Evolutionary conservation across 2,329 filamentous ascomycete genomes (phyloP).

Genomic region (Hypoxylon sp.): DNA sequence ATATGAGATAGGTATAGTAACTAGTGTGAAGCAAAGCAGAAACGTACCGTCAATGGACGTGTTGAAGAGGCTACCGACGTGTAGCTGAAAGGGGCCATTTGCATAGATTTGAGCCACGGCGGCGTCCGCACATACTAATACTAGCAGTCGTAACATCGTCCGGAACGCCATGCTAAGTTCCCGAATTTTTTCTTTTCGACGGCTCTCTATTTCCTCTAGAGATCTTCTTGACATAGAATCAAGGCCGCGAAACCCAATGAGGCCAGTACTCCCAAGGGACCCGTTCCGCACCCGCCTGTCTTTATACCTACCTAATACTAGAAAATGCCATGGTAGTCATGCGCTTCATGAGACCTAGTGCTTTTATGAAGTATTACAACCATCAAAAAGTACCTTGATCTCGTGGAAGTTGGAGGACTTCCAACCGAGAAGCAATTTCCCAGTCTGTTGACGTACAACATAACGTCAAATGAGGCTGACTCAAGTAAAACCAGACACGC

Average conservation of each 20-base stretch:
- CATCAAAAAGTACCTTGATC: neutral
- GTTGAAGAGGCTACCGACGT: constrained; percentile 14
- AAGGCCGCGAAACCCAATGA: neutral
- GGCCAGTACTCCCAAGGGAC: neutral
- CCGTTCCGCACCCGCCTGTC: neutral
- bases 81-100: constrained; percentile 32
- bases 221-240: neutral
- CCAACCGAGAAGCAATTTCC: constrained; percentile 22
- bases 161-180: constrained; percentile 9
- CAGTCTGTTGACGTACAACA: neutral
- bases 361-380: neutral
- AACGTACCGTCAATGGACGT: constrained; percentile 20
- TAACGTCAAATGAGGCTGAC: constrained; percentile 12
- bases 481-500: constrained; percentile 9
- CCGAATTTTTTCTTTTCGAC: neutral
- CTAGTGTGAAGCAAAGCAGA: neutral
- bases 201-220: neutral
- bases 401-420: neutral
- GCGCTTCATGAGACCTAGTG: neutral
- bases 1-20: too few relatives aligned
- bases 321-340: neutral
- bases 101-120: constrained; percentile 11
- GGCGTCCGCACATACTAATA: neutral
- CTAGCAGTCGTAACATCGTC: constrained; percentile 1
- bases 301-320: constrained; percentile 8